Evolutionary conservation across 441 rosid species (phyloP), one percentile per base, ranked within the genome.

Genomic region (Brassica balearica): DNA sequence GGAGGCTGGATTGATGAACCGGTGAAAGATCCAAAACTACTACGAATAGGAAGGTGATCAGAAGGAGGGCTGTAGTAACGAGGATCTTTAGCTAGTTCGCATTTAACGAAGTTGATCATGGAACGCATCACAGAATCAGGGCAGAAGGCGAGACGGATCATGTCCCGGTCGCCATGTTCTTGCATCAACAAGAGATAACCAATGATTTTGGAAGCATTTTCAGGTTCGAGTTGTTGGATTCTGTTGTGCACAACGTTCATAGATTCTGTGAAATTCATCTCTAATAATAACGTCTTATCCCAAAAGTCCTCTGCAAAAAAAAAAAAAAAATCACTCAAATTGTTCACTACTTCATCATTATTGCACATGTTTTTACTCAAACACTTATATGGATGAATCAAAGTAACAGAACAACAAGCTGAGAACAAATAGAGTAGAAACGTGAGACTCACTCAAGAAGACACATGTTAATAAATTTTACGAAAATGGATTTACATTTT

Each of bases 181-280:
- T 90, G 97, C 80, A 90, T 82, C 17, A 51, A 51, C 56, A 93
- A 86, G 72, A 79, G 82, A 79, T 89, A 95, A 4, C 97, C 98
- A 6, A 95, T 86, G 63, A 95, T 93, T 86, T 88, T 95, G 6
- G 91, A 81, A 25, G 88, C 97, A 61, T 87, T 83, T 60, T 95
- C 98, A 5, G 97, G 99, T 74, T 95, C 99, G n/a, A 89, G 76
- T 84, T 88, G 80, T 72, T 90, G 94, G 81, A 95, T 93, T 85
- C 97, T 88, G 22, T 79, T 76, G 85, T 90, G 94, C 20, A 95
- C 95, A 56, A 86, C 82, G 72, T 88, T 89, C 38, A 96, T 93
- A 51, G 99, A 86, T 80, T 89, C 93, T 5, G 92, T 76, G 79
- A 89, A 90, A 85, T 93, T 91, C 99, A 95, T 95, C 71, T 82